Percentiles rank a stretch among this genome's conserved stretches.
These are phyloP conservation scores for Boeremia lycopersici DNA, from an alignment of 2,329 filamentous ascomycete genomes.

Conservation along the genomic window DNA sequence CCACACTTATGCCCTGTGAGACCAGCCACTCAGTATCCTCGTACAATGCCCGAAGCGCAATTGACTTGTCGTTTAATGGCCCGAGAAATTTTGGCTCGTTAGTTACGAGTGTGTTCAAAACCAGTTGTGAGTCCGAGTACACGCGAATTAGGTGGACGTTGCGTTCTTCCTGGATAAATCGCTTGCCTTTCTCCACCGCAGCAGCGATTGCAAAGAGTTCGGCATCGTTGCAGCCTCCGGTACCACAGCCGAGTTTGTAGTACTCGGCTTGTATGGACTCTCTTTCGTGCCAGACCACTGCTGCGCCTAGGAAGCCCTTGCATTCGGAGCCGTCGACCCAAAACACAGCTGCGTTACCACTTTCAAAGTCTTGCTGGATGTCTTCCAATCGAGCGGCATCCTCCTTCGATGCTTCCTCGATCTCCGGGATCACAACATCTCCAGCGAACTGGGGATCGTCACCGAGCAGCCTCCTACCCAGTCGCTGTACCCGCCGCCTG, in stretches of 20 bases:
- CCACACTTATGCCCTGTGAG: neutral
- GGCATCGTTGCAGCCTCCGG: conserved; percentile 3
- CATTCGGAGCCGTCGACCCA: conserved; percentile 5
- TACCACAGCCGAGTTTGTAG: conserved; percentile 2
- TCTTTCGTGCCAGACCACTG: conserved; percentile 1
- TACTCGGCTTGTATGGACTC: too few species aligned
- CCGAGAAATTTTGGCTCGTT: neutral
- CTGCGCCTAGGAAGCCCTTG: conserved; percentile 2
- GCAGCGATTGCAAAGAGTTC: conserved; percentile 18
- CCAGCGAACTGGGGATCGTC: too few species aligned
- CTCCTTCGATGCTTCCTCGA: neutral
- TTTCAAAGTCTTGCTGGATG: neutral
- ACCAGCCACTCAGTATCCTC: conserved; percentile 10
- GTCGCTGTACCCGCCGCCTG: neutral
- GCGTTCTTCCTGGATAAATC: neutral
- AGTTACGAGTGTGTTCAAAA: neutral
- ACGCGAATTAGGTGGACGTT: conserved; percentile 3
- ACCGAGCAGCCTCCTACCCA: too few species aligned
- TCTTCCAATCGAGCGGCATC: neutral
- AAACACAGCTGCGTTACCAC: neutral
- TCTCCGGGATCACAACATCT: too few species aligned
- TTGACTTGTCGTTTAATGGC: neutral
- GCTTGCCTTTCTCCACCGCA: conserved; percentile 8
- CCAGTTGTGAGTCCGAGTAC: neutral
- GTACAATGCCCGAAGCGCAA: neutral